phyloP scores from a whole-genome alignment of 2,329 filamentous ascomycete genomes.

The Xylariales sp. region DNA sequence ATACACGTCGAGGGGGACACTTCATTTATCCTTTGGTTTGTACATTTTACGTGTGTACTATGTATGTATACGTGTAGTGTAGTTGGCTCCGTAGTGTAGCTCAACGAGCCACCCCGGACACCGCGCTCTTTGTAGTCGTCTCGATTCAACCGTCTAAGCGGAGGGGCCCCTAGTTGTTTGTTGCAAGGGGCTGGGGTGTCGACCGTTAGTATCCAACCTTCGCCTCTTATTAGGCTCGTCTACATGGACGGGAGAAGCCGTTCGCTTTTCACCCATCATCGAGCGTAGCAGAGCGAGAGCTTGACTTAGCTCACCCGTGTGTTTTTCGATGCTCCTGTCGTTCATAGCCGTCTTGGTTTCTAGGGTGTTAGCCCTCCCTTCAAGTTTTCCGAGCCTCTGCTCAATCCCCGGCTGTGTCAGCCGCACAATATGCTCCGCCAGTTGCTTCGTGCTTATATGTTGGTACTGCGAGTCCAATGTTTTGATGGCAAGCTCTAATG shows the following conservation, averaged over 20 bases:
- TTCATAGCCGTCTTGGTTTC: constrained; percentile 13
- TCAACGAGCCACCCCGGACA: not conserved
- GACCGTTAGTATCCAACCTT: constrained; percentile 34
- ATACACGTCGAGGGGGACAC: constrained; percentile 5
- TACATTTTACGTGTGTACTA: constrained; percentile 4
- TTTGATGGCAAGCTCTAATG: constrained; percentile 53
- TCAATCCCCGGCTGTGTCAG: constrained; percentile 43
- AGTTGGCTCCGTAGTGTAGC: not conserved
- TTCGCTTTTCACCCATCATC: constrained; percentile 27
- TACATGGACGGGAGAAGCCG: constrained; percentile 20
- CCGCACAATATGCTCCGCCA: constrained; percentile 56
- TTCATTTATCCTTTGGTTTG: not conserved
- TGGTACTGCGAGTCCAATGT: constrained; percentile 61
- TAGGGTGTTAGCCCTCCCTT: constrained; percentile 12
- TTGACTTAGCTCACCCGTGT: constrained; percentile 4
- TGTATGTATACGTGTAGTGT: not conserved
- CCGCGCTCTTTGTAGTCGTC: not conserved
- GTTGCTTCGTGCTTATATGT: constrained; percentile 58
- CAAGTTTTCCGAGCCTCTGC: constrained; percentile 29
- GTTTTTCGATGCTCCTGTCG: not conserved
- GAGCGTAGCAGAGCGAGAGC: not conserved
- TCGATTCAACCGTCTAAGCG: not conserved
- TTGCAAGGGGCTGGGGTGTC: constrained; percentile 36
- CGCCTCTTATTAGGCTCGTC: constrained; percentile 36
- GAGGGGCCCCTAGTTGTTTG: constrained; percentile 1